Conservation (phyloP, 768 basidiomycete species). For the Lactarius sanguifluus region DNA sequence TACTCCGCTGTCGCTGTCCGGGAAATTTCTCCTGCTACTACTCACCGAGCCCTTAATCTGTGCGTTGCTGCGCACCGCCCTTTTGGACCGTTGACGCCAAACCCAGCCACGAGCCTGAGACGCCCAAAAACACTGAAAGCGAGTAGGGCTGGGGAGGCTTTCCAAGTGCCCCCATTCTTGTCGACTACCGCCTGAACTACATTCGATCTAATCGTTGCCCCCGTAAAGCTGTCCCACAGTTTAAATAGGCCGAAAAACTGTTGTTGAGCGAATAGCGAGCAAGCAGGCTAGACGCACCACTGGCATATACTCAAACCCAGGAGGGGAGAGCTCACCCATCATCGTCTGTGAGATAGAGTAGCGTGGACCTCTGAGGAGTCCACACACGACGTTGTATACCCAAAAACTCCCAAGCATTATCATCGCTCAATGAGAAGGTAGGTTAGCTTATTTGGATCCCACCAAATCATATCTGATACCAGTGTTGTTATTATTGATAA, state of each 20-base stretch:
- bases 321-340: slow-evolving; percentile 81
- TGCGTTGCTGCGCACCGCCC: slow-evolving; percentile 36
- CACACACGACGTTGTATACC: too few species aligned
- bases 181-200: slow-evolving; percentile 83
- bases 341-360: slow-evolving; percentile 62
- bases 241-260: slow-evolving; percentile 46
- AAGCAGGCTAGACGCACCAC: slow-evolving; percentile 37
- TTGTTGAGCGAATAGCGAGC: too few species aligned
- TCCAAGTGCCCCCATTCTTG: slow-evolving; percentile 68
- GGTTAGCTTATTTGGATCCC: slow-evolving; percentile 32
- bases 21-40: too few species aligned
- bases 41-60: too few species aligned
- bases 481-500: too few species aligned
- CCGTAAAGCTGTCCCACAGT: slow-evolving; percentile 67
- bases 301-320: slow-evolving; percentile 87
- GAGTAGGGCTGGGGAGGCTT: slow-evolving; percentile 81
- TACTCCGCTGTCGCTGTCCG: too few species aligned
- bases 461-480: slow-evolving; percentile 72
- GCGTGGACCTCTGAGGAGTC: slow-evolving; percentile 55
- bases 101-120: slow-evolving; percentile 61
- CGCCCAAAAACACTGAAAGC: slow-evolving; percentile 63
- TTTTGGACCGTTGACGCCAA: slow-evolving; percentile 45
- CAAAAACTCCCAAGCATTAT: neutral
- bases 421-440: neutral
- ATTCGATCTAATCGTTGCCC: slow-evolving; percentile 78